Evolutionary conservation across 2,329 filamentous ascomycete species (phyloP), one percentile per base, ranked within the genome.

Genomic region (Fusarium siculi): DNA sequence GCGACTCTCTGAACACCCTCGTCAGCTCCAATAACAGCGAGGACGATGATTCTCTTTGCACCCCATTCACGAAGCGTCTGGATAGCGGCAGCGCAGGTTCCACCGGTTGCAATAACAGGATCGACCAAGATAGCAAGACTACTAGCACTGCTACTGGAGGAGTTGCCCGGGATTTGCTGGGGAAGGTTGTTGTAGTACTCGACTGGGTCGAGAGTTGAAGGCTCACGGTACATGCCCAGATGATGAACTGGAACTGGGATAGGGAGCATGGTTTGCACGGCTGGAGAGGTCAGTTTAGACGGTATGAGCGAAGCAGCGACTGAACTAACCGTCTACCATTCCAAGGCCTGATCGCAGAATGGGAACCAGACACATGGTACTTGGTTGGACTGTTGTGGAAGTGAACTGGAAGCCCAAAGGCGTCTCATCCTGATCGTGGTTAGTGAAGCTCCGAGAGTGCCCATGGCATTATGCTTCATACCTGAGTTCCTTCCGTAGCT

Each of bases 131-230:
- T 93, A 66, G 95, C 95, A 18, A 97, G 86, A 66, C 81, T 86
- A 49, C 84, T 84, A 47, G 84, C 78, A 55, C 56, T 79, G 39
- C 82, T 80, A 70, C 84, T 84, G 50, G 79, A 78, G 43, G 80
- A 74, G 36, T 82, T 74, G 55, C 80, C 62, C 76, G 85, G 79
- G 43, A 86, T 80, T 83, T 94, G 92, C 83, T 93, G 92, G 40
- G 95, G 95, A 25, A 98, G 91, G 83, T 97, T 97, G 87, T 98
- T 98, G 89, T 98, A 98, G 88, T 98, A 97, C 84, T 97, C 95
- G 66, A 98, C 95, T 7, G 95, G 94, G 78, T 94, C 91, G 63
- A 98, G 91, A 49, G 93, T 96, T 63, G 90, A 90, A 68, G 93
- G 94, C 81, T 98, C 95, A 79, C 95, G 94, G 87, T 96, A 98